A percentile compares a stretch with the other conserved stretches of the same genome.
Evolutionary conservation across 164 flowering plant genomes (phyloP).

Genomic region (Macadamia tetraphylla): DNA sequence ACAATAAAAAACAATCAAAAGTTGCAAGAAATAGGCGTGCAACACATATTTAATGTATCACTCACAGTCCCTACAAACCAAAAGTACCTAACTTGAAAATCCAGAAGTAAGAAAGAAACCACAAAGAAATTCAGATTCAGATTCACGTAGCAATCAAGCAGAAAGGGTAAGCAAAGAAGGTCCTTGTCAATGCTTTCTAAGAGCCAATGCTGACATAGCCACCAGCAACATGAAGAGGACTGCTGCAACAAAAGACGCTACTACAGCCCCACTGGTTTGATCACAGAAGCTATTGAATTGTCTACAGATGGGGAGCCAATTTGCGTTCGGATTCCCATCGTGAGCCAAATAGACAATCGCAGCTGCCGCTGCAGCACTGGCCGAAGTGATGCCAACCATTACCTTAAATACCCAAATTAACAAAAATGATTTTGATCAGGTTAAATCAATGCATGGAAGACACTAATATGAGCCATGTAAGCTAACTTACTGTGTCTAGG

Average conservation of each 20-base stretch:
- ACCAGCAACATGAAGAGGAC: conserved; percentile 48
- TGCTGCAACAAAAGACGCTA: conserved; percentile 48
- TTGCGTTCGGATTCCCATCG: conserved; percentile 67
- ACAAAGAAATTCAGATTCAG: no score
- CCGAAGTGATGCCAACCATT: conserved; percentile 46
- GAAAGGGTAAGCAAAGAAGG: no score
- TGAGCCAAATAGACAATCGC: conserved; percentile 85
- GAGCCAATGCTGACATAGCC: conserved; percentile 48
- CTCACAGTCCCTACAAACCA: no score
- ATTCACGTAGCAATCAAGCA: no score
- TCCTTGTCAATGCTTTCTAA: conserved; percentile 26
- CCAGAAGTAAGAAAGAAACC: no score
- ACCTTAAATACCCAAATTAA: conserved; percentile 30
- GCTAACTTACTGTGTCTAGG: conserved; percentile 51
- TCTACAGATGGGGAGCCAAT: conserved; percentile 77
- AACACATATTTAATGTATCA: no score
- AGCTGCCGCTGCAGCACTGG: conserved; percentile 54
- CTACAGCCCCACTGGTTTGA: conserved; percentile 61
- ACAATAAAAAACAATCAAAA: no score
- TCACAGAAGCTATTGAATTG: conserved; percentile 73
- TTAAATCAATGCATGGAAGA: no score
- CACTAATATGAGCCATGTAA: no score
- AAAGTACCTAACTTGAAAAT: no score
- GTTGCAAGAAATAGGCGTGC: no score
- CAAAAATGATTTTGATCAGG: not conserved